Evolutionary conservation across 768 basidiomycete genomes (phyloP).

Genomic region (Mycena galericulata): DNA sequence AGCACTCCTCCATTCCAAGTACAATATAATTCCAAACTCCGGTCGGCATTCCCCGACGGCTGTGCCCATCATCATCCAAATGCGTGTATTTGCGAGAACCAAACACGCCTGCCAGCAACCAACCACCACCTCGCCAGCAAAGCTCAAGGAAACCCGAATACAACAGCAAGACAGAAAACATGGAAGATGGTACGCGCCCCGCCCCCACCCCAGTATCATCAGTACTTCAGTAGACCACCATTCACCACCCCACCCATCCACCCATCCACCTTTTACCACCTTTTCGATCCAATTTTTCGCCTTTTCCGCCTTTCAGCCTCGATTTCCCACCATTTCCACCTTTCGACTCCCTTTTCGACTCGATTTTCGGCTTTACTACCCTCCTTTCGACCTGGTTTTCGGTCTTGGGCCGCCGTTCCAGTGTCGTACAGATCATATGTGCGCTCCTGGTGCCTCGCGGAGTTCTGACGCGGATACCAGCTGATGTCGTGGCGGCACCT

Average conservation of each 20-base stretch:
- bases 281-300: neutral
- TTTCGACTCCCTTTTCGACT: neutral
- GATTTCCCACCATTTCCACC: conserved; percentile 3
- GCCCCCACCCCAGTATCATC: conserved; percentile 2
- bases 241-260: no score
- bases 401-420: neutral
- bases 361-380: neutral
- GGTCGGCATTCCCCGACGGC: no score
- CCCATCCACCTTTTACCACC: no score
- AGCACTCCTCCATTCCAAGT: no score
- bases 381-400: neutral
- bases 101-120: neutral
- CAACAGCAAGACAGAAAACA: no score
- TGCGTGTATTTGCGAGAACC: no score
- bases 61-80: no score
- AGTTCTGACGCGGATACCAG: no score
- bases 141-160: neutral
- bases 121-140: conserved; percentile 6
- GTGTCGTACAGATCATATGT: neutral
- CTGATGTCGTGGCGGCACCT: no score
- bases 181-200: conserved; percentile 30
- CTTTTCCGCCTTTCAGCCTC: neutral
- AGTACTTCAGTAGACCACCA: conserved; percentile 5
- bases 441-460: neutral
- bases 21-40: no score